phyloP scores from a whole-genome alignment of 495 filamentous ascomycete species.

The Aspergillus diversus region DNA sequence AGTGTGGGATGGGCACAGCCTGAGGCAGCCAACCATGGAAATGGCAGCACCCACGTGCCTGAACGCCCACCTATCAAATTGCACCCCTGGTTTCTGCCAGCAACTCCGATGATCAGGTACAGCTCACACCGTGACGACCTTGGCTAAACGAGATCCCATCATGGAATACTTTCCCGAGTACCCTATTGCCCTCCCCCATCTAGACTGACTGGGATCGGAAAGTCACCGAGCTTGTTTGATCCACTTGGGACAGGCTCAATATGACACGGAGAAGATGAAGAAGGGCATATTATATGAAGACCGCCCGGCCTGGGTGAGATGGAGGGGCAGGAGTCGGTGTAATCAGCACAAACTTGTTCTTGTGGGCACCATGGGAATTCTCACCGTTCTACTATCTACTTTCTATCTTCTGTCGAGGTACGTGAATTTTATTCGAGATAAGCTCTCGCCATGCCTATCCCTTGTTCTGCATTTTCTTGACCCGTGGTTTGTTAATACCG shows the following conservation, averaged over 20 bases:
- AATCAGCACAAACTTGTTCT: background rate
- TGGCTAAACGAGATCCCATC: background rate
- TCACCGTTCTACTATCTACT: conserved; percentile 15
- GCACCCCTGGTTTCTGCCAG: conserved; percentile 3
- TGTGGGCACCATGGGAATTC: conserved; percentile 11
- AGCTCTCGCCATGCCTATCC: background rate
- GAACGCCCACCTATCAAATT: conserved; percentile 9
- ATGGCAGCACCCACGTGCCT: conserved; percentile 15
- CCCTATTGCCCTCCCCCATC: background rate
- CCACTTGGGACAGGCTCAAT: background rate
- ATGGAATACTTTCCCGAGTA: background rate
- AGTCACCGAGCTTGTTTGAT: background rate
- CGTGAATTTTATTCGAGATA: background rate
- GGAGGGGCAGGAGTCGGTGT: conserved; percentile 4
- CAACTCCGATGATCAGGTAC: background rate
- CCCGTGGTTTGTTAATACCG: background rate
- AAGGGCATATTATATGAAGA: conserved; percentile 23
- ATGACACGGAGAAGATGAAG: conserved; percentile 12
- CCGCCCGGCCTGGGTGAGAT: conserved; percentile 5
- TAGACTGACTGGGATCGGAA: background rate
- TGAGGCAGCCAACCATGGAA: conserved; percentile 18
- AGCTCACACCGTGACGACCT: background rate
- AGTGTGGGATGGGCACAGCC: conserved; percentile 1
- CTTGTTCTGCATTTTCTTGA: background rate
- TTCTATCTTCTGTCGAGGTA: conserved; percentile 23